Base-by-base conservation (phyloP, 768 basidiomycete species). In the Multifurca ochricompacta region DNA sequence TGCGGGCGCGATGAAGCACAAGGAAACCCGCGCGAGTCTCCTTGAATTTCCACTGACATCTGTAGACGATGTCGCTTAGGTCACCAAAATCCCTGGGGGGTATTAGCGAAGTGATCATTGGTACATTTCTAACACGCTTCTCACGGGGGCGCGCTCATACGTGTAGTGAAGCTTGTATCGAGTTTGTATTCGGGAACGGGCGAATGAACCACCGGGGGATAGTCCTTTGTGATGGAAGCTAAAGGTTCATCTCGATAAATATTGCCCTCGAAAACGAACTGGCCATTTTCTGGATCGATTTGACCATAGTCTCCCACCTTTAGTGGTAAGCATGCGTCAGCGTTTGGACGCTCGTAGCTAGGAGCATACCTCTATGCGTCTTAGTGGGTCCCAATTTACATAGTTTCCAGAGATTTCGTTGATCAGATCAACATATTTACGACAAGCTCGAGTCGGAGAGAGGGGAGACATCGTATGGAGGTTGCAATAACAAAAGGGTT, bases 241-340 rank as follows among this genome's bases (percentile, higher is more conserved):
- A 56, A 21, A 3, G 49, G 49, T 30, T 56, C 55, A 16, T 56
- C 55, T 45, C 50, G 43, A 16, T 56, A 51, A 31, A 56, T 56
- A 16, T 56, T 56, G 3, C 55, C 55, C 55, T 51, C 55, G 18
- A 30, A 34, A 19, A 56, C n/a, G 43, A 51, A 51, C 4, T 51
- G 49, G 9, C 55, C 49, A 9, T 28, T 51, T 35, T 56, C 55
- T n/a, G 32, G 6, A 27, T 56, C 31, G 5, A 51, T 30, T 32
- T 21, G 36, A 28, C 55, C 55, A 30, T 34, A 51, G 19, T 56
- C 49, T 23, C 55, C 55, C 25, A 56, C 55, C 55, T 56, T 48
- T 41, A 6, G 37, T 6, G 28, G 13, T 23, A 16, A 28, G 16
- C n/a, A n/a, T 50, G 43, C 30, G 44, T 51, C 43, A 51, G 27